These are phyloP conservation scores for Talaromyces amestolkiae DNA, from an alignment of 2,329 filamentous ascomycete species.

Conservation along the genomic window DNA sequence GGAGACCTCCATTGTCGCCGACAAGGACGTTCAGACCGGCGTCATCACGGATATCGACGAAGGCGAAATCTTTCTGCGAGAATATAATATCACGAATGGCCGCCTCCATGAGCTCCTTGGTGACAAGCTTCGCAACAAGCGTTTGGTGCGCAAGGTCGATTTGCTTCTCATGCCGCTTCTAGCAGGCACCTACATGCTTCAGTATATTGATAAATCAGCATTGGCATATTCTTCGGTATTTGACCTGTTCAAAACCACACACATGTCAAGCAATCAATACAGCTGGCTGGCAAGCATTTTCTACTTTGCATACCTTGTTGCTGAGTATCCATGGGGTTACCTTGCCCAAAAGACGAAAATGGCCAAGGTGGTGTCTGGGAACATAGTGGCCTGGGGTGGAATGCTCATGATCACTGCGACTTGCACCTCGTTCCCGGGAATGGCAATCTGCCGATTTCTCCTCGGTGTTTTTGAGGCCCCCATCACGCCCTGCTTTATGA, in stretches of 20 bases:
- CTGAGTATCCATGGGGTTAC: slow-evolving; percentile 39
- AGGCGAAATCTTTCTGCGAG: not conserved
- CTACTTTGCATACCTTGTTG: slow-evolving; percentile 52
- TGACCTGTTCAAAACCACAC: slow-evolving; percentile 52
- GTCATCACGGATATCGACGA: not conserved
- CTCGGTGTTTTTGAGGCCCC: slow-evolving; percentile 57
- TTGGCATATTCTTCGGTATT: slow-evolving; percentile 57
- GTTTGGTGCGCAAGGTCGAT: slow-evolving; percentile 47
- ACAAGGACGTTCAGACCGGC: slow-evolving; percentile 1
- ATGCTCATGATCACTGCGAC: slow-evolving; percentile 49
- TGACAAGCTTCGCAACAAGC: slow-evolving; percentile 5
- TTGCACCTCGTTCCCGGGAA: slow-evolving; percentile 50
- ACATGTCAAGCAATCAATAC: slow-evolving; percentile 46
- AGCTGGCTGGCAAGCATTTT: slow-evolving; percentile 54
- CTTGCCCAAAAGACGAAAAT: slow-evolving; percentile 51
- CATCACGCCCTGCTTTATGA: slow-evolving; percentile 56
- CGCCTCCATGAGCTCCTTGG: not conserved
- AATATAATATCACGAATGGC: not conserved
- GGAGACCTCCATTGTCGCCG: not conserved
- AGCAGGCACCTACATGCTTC: slow-evolving; percentile 40
- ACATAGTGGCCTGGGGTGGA: slow-evolving; percentile 50
- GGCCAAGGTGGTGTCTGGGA: slow-evolving; percentile 48
- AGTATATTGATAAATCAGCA: slow-evolving; percentile 58
- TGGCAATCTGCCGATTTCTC: slow-evolving; percentile 54
- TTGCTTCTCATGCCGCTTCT: slow-evolving; percentile 53